Conservation (phyloP, 1,139 yeast species). For the Meyerozyma smithsonii region DNA sequence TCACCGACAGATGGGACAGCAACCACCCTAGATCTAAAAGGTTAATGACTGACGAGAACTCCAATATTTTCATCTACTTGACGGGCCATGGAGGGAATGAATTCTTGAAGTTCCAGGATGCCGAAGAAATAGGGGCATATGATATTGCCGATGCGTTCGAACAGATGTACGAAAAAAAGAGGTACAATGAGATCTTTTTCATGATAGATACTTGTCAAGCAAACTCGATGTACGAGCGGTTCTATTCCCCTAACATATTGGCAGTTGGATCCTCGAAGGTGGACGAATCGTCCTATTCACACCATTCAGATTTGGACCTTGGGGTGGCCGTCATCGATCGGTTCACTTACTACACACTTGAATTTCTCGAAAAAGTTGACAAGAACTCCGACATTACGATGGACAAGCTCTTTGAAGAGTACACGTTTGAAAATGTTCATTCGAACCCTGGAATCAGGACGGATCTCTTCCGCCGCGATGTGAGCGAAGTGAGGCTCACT, state of each 20-base stretch:
- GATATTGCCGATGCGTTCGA: slow-evolving; percentile 97
- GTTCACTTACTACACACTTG: slow-evolving; percentile 88
- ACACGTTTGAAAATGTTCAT: slow-evolving; percentile 80
- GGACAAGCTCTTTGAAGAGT: slow-evolving; percentile 78
- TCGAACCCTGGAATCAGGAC: slow-evolving; percentile 89
- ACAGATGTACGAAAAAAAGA: slow-evolving; percentile 92
- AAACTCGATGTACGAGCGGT: slow-evolving; percentile 90
- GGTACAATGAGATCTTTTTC: slow-evolving; percentile 91
- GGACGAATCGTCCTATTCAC: slow-evolving; percentile 91
- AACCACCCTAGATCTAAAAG: slow-evolving; percentile 92
- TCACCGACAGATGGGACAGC: slow-evolving; percentile 93
- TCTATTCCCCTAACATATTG: slow-evolving; percentile 87
- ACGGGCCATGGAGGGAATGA: slow-evolving; percentile 99
- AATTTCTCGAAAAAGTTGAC: slow-evolving; percentile 76
- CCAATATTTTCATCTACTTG: slow-evolving; percentile 89
- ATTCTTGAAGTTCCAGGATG: slow-evolving; percentile 94
- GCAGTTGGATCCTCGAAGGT: slow-evolving; percentile 91
- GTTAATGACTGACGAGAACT: slow-evolving; percentile 84
- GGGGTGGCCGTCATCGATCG: slow-evolving; percentile 98
- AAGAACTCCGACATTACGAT: slow-evolving; percentile 71
- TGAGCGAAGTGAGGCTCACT: slow-evolving; percentile 70
- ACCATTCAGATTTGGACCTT: slow-evolving; percentile 89
- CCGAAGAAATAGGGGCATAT: slow-evolving; percentile 93
- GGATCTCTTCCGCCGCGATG: slow-evolving; percentile 66
- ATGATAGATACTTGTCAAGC: slow-evolving; percentile 99